Evolutionary conservation across 2,329 filamentous ascomycete genomes (phyloP), one percentile per base, ranked within the genome.

Genomic region (Lachnum nothofagi): DNA sequence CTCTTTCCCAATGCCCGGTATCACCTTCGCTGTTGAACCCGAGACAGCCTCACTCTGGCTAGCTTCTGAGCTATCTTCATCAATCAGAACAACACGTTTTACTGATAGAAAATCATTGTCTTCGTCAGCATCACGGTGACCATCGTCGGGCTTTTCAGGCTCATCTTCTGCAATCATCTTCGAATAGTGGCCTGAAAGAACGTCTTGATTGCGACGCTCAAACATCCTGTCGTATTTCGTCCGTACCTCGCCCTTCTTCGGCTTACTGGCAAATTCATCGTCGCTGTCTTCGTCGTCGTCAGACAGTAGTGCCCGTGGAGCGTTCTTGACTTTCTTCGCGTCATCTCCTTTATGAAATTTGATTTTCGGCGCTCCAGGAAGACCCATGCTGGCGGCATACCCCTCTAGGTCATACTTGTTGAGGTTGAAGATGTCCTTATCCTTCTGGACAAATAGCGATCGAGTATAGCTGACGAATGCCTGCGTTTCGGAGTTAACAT

Each of bases 211-310:
- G 60, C 86, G 87, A 52, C 93, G 79, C 72, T 96, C 91, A 68
- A 97, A 96, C 93, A 98, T 97, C 60, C 89, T 85, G 68, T 98
- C 90, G 66, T 95, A 94, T 68, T 95, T 97, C 25, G 94, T 98
- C 53, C 90, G 81, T 16, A 95, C 88, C 60, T 83, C 79, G 9
- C 77, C 74, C 70, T 87, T 84, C 69, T 79, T 82, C 52, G 73
- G 70, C 57, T 73, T 66, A 61, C 77, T 76, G 27, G 65, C 74
- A n/a, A n/a, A n/a, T 3, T 63, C 68, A 14, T 75, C 76, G 22
- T 76, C 74, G n/a, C 80, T 75, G 46, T 80, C 80, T 10, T 79
- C 77, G 3, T 82, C 83, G 12, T 79, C 83, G 61, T 66, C 86
- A 66, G 67, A 87, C 65, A 88, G 69, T 43, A 77, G 74, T 34